These are phyloP conservation scores for Colletotrichum simmondsii DNA, from an alignment of 2,329 filamentous ascomycete genomes.

Conservation along the genomic window DNA sequence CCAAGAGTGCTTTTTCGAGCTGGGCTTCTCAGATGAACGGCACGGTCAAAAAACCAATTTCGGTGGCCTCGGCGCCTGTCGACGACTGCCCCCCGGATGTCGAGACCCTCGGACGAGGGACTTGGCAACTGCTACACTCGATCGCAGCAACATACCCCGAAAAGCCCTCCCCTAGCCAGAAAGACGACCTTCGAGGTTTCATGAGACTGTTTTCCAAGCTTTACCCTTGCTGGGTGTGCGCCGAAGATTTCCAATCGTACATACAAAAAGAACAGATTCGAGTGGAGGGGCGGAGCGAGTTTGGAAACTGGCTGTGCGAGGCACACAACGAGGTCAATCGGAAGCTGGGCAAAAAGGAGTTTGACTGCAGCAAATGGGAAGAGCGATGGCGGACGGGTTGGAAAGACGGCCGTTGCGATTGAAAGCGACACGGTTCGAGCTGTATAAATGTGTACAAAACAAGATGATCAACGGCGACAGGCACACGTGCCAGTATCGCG, in stretches of 20 bases:
- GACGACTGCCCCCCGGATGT: conserved; percentile 92
- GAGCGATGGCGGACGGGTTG: conserved; percentile 95
- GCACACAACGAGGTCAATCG: conserved; percentile 89
- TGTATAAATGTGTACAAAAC: neutral
- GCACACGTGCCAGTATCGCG: neutral
- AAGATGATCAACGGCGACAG: neutral
- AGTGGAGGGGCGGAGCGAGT: conserved; percentile 71
- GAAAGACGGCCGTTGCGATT: conserved; percentile 75
- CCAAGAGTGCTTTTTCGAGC: conserved; percentile 61
- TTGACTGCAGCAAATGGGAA: conserved; percentile 92
- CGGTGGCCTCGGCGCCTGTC: conserved; percentile 47
- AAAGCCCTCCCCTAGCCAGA: conserved; percentile 73
- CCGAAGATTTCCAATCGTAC: conserved; percentile 88
- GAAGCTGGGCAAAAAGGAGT: conserved; percentile 90
- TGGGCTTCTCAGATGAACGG: conserved; percentile 66
- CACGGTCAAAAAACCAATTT: conserved; percentile 46
- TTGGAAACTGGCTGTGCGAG: conserved; percentile 85
- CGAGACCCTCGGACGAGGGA: conserved; percentile 83
- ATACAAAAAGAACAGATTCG: conserved; percentile 77
- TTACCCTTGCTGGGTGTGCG: conserved; percentile 97
- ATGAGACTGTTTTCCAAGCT: conserved; percentile 83
- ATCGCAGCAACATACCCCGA: conserved; percentile 89
- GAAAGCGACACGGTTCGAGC: neutral
- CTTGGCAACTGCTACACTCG: conserved; percentile 94
- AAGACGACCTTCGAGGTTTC: conserved; percentile 82